Conservation (phyloP, 2,329 filamentous ascomycete genomes). For the Pseudogymnoascus sp. region DNA sequence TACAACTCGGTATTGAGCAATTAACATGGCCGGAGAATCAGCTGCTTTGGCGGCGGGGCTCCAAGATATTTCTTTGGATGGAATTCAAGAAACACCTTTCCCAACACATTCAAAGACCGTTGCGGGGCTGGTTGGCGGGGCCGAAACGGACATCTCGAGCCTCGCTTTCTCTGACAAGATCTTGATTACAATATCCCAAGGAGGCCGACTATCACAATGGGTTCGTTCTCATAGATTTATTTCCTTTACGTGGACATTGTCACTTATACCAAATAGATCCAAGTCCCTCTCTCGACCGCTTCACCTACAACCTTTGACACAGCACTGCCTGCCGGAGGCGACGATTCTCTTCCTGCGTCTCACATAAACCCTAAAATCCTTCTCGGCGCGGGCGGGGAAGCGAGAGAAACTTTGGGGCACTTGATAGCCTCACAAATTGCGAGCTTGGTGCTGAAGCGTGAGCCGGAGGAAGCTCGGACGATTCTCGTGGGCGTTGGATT, state of each 20-base stretch:
- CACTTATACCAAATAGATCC: constrained; percentile 43
- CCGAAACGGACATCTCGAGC: constrained; percentile 63
- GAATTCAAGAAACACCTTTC: constrained; percentile 19
- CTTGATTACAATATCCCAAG: constrained; percentile 79
- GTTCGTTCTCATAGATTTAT: constrained; percentile 40
- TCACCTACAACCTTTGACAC: constrained; percentile 53
- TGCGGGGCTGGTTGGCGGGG: constrained; percentile 57
- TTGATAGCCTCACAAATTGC: constrained; percentile 85
- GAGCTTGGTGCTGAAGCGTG: constrained; percentile 64
- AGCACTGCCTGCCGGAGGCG: constrained; percentile 27
- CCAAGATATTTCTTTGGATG: constrained; percentile 9
- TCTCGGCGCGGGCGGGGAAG: constrained; percentile 71
- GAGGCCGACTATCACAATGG: constrained; percentile 84
- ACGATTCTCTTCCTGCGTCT: constrained; percentile 58
- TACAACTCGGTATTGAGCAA: background rate
- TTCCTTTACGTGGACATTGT: constrained; percentile 22
- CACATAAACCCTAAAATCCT: constrained; percentile 82
- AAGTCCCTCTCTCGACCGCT: constrained; percentile 68
- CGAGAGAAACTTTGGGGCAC: constrained; percentile 77
- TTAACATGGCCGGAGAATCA: constrained; percentile 1
- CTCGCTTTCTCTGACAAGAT: constrained; percentile 84
- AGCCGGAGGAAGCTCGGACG: constrained; percentile 55
- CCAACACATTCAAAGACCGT: constrained; percentile 27
- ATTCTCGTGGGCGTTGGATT: constrained; percentile 56
- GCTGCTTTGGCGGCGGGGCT: background rate